phyloP scores from a whole-genome alignment of 2,329 filamentous ascomycete species.

The Colletotrichum graminicola region DNA sequence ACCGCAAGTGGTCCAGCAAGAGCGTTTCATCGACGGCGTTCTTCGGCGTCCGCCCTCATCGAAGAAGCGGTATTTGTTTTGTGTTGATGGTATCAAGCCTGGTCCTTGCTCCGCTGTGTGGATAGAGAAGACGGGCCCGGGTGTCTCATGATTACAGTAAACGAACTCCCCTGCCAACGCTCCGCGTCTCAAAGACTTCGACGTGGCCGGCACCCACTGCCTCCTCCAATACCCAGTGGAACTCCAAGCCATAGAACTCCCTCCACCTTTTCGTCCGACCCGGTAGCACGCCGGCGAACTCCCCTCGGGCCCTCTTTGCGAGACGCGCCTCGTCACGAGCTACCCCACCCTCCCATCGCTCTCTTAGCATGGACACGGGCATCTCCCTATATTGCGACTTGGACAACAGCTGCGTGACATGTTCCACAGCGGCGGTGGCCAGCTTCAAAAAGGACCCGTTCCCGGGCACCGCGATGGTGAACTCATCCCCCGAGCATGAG shows the following conservation, averaged over 20 bases:
- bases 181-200: constrained; percentile 81
- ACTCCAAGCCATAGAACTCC: constrained; percentile 75
- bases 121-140: neutral
- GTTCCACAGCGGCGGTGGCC: constrained; percentile 69
- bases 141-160: constrained; percentile 48
- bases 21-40: constrained; percentile 19
- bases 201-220: constrained; percentile 77
- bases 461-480: constrained; percentile 74
- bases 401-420: constrained; percentile 70
- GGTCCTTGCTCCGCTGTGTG: constrained; percentile 4
- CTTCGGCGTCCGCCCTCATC: neutral
- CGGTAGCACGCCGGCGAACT: constrained; percentile 68
- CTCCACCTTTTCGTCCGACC: constrained; percentile 78
- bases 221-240: constrained; percentile 79
- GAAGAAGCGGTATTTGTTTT: neutral
- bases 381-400: constrained; percentile 73
- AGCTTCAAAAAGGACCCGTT: constrained; percentile 77
- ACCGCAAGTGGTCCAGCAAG: constrained; percentile 1
- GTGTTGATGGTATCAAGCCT: constrained; percentile 23
- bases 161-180: constrained; percentile 76
- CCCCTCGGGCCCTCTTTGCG: constrained; percentile 65
- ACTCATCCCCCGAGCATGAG: constrained; percentile 49
- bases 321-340: constrained; percentile 58
- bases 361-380: constrained; percentile 70
- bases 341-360: constrained; percentile 79